A percentile compares a stretch with the other conserved stretches of the same genome.
phyloP scores from a whole-genome alignment of 2,329 filamentous ascomycete genomes.

The Fusarium sp. region DNA sequence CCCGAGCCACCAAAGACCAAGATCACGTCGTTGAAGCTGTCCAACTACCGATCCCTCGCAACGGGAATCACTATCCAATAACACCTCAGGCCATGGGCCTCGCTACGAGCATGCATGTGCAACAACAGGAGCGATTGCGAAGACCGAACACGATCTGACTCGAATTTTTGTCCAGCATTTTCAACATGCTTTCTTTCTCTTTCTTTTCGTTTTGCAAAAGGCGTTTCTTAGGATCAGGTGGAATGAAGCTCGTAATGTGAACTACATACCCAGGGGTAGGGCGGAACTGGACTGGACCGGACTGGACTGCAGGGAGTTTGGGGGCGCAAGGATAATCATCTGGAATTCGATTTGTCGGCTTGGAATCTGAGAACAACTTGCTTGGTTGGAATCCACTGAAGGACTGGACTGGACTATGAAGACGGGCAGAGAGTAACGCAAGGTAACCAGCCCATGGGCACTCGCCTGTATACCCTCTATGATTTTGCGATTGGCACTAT shows the following conservation, averaged over 20 bases:
- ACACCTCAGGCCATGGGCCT: neutral
- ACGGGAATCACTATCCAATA: constrained; percentile 54
- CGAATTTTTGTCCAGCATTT: neutral
- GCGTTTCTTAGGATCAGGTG: constrained; percentile 35
- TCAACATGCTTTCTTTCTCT: constrained; percentile 5
- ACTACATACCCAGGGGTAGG: constrained; percentile 44
- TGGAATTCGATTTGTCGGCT: constrained; percentile 23
- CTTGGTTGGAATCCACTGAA: constrained; percentile 28
- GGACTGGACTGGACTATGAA: constrained; percentile 18
- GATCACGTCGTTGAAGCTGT: constrained; percentile 67
- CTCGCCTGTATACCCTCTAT: constrained; percentile 40
- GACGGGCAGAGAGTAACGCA: constrained; percentile 17
- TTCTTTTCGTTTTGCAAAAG: constrained; percentile 27
- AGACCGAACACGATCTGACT: neutral
- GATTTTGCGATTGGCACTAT: constrained; percentile 26
- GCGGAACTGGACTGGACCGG: constrained; percentile 3
- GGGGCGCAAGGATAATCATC: constrained; percentile 44
- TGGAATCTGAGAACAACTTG: constrained; percentile 32
- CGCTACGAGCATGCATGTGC: neutral
- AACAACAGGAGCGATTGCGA: neutral
- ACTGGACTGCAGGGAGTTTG: constrained; percentile 39
- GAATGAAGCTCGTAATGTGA: constrained; percentile 38
- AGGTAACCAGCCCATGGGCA: constrained; percentile 16
- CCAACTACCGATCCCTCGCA: constrained; percentile 67
- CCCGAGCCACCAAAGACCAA: constrained; percentile 66